These are phyloP conservation scores for Penicillium sp. DNA, from an alignment of 2,329 filamentous ascomycete species.

Conservation along the genomic window DNA sequence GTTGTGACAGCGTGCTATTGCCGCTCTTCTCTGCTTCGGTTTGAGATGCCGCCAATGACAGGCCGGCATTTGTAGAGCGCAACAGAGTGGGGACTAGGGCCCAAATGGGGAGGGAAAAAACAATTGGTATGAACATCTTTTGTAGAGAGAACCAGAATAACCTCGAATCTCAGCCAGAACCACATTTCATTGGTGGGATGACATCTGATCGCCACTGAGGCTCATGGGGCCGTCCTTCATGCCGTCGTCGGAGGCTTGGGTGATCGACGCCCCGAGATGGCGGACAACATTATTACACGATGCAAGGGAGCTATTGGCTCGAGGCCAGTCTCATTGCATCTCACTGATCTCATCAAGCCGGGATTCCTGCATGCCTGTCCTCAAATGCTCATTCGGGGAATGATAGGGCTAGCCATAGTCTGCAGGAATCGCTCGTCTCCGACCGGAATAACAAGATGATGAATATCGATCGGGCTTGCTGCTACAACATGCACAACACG, in stretches of 20 bases:
- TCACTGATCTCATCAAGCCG: neutral
- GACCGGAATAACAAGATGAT: neutral
- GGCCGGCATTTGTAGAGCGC: constrained; percentile 15
- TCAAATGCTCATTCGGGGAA: neutral
- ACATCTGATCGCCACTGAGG: constrained; percentile 1
- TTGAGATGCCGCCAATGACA: constrained; percentile 24
- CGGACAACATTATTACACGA: neutral
- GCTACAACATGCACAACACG: neutral
- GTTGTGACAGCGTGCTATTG: constrained; percentile 12
- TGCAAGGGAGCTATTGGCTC: neutral
- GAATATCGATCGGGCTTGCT: neutral
- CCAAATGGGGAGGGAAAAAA: neutral
- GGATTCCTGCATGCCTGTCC: neutral
- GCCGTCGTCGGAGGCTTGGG: neutral
- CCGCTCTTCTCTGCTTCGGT: constrained; percentile 19
- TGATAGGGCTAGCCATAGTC: neutral
- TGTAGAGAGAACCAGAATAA: neutral
- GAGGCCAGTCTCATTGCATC: too few relatives aligned
- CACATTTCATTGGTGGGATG: neutral
- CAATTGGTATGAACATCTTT: neutral
- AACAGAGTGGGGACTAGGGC: constrained; percentile 19
- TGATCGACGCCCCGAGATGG: neutral
- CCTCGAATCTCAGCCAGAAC: neutral
- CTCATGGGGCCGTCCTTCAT: neutral
- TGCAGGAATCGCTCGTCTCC: too few relatives aligned